phyloP scores from a whole-genome alignment of 2,329 filamentous ascomycete genomes.

The Penicillium aurantiogriseum region DNA sequence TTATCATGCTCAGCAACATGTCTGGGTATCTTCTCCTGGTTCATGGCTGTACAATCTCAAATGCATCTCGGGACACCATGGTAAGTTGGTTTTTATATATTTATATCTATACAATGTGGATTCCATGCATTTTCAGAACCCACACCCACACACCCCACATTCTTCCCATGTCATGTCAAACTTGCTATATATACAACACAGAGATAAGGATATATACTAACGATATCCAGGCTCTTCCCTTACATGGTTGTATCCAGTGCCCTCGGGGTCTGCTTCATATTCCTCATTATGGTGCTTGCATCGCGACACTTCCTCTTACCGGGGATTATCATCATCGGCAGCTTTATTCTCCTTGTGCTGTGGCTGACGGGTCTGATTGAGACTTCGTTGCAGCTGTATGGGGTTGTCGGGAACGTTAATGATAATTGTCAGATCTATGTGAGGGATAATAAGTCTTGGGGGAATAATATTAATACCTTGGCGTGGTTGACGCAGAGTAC shows the following conservation, averaged over 20 bases:
- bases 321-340: constrained; percentile 58
- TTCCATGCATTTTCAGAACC: not conserved
- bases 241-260: constrained; percentile 60
- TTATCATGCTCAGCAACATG: constrained; percentile 57
- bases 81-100: constrained; percentile 40
- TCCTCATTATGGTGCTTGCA: constrained; percentile 58
- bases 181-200: not conserved
- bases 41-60: constrained; percentile 58
- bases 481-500: constrained; percentile 63
- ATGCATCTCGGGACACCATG: constrained; percentile 59
- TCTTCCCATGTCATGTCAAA: not conserved
- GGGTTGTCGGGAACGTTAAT: constrained; percentile 55
- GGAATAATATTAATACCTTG: constrained; percentile 55
- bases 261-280: constrained; percentile 58
- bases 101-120: not conserved
- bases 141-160: not conserved
- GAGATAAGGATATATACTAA: constrained; percentile 9
- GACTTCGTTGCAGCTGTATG: constrained; percentile 62
- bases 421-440: constrained; percentile 60
- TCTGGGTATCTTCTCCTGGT: constrained; percentile 60
- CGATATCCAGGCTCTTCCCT: constrained; percentile 57
- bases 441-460: constrained; percentile 45
- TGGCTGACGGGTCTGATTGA: constrained; percentile 63
- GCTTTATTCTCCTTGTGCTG: constrained; percentile 61
- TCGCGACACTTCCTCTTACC: constrained; percentile 57